Evolutionary conservation across 2,329 filamentous ascomycete genomes (phyloP).

Genomic region (Paramyrothecium sp.): DNA sequence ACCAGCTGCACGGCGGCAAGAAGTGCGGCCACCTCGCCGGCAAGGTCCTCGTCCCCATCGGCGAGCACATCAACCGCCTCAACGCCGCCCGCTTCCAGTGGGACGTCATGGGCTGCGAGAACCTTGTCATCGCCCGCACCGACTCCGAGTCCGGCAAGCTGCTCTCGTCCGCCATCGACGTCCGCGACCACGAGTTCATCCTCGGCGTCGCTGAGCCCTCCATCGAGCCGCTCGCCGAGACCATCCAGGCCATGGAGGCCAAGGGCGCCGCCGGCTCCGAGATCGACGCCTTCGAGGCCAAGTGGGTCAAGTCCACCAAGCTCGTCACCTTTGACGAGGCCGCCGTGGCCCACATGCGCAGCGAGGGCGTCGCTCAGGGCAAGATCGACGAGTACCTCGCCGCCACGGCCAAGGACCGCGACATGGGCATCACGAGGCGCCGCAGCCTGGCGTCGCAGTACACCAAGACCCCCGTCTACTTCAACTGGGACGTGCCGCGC

Average conservation of each 20-base stretch:
- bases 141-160: constrained; percentile 93
- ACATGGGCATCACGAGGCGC: constrained; percentile 77
- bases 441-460: constrained; percentile 68
- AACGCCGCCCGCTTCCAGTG: constrained; percentile 93
- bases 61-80: constrained; percentile 95
- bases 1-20: constrained; percentile 96
- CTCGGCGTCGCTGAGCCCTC: constrained; percentile 75
- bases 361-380: constrained; percentile 61
- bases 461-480: constrained; percentile 68
- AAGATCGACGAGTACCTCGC: constrained; percentile 67
- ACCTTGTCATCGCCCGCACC: constrained; percentile 89
- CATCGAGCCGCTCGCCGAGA: constrained; percentile 81
- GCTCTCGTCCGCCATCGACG: constrained; percentile 86
- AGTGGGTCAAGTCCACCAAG: constrained; percentile 84
- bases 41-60: constrained; percentile 90
- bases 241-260: constrained; percentile 85
- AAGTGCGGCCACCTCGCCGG: constrained; percentile 97
- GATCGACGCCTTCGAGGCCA: constrained; percentile 81
- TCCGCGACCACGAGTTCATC: constrained; percentile 96
- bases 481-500: constrained; percentile 88
- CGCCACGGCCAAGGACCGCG: constrained; percentile 60
- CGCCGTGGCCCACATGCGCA: constrained; percentile 70
- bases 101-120: constrained; percentile 97
- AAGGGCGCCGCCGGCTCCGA: constrained; percentile 74
- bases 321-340: constrained; percentile 93